Conservation (phyloP, 345 rosid species). For the Lumnitzera racemosa region DNA sequence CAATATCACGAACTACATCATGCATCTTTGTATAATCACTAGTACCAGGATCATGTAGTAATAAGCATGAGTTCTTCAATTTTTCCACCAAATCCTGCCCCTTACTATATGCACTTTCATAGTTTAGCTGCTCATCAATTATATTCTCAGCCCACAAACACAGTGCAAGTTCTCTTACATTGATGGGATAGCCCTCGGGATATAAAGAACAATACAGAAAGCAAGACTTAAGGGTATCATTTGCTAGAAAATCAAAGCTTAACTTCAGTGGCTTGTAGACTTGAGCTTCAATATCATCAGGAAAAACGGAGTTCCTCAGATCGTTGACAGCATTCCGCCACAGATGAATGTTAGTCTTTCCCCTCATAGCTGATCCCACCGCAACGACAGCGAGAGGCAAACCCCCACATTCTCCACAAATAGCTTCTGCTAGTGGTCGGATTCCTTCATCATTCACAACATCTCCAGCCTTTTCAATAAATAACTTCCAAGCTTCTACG, state of each 20-base stretch:
- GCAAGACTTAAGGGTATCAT: slow-evolving; percentile 21
- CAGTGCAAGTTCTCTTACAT: slow-evolving; percentile 24
- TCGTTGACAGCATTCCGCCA: no score
- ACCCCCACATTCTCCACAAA: no score
- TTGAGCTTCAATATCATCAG: slow-evolving; percentile 13
- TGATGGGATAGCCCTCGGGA: slow-evolving; percentile 34
- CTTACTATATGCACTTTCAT: slow-evolving; percentile 17
- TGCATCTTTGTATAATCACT: slow-evolving; percentile 36
- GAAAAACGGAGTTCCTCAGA: no score
- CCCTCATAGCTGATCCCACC: no score
- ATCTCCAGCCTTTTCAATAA: no score
- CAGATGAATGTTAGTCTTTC: no score
- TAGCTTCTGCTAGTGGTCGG: no score
- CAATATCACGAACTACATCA: slow-evolving; percentile 38
- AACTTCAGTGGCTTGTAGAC: slow-evolving; percentile 27
- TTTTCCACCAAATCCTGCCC: slow-evolving; percentile 32
- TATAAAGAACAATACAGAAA: slow-evolving; percentile 38
- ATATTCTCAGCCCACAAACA: slow-evolving; percentile 41
- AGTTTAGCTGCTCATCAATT: slow-evolving; percentile 19
- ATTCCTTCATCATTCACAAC: no score
- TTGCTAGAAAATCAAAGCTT: slow-evolving; percentile 27
- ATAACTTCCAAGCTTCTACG: no score
- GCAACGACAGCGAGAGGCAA: no score
- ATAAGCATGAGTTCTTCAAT: slow-evolving; percentile 35
- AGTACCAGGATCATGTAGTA: slow-evolving; percentile 30